Evolutionary conservation across 2,329 filamentous ascomycete species (phyloP).

Genomic region (Aspergillus nomiae): DNA sequence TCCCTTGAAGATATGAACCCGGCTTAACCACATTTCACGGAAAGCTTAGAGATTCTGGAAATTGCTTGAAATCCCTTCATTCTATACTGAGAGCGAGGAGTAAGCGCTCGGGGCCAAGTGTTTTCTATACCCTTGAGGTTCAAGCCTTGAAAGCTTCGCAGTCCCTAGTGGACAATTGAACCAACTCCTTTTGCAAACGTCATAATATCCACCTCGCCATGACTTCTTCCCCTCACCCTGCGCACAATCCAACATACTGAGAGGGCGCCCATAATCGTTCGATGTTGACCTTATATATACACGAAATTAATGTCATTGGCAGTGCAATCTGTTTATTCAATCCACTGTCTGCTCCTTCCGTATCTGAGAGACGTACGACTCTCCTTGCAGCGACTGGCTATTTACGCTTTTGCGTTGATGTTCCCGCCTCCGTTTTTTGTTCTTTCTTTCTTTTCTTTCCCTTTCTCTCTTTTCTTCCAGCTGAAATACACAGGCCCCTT

Average conservation of each 20-base stretch:
- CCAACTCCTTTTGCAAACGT: neutral
- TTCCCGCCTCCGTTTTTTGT: neutral
- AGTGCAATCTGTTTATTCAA: neutral
- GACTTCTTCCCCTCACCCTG: neutral
- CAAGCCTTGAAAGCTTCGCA: neutral
- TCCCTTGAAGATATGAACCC: neutral
- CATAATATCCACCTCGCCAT: conserved; percentile 2
- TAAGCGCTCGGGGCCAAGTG: neutral
- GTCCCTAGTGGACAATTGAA: neutral
- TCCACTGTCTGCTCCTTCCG: neutral
- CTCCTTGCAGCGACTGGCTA: neutral
- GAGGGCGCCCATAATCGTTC: neutral
- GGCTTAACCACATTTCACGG: neutral
- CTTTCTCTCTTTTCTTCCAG: neutral
- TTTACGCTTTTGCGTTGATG: neutral
- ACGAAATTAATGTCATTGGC: neutral
- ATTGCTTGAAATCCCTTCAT: neutral
- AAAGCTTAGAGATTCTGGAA: neutral
- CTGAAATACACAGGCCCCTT: neutral
- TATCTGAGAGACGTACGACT: neutral
- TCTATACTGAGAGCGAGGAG: too few species aligned
- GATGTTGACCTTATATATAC: neutral
- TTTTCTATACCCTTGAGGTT: neutral
- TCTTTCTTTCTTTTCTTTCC: neutral
- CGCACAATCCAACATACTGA: neutral